These are phyloP conservation scores for Reticulascus tulasneorum DNA, from an alignment of 2,329 filamentous ascomycete genomes.

Conservation along the genomic window DNA sequence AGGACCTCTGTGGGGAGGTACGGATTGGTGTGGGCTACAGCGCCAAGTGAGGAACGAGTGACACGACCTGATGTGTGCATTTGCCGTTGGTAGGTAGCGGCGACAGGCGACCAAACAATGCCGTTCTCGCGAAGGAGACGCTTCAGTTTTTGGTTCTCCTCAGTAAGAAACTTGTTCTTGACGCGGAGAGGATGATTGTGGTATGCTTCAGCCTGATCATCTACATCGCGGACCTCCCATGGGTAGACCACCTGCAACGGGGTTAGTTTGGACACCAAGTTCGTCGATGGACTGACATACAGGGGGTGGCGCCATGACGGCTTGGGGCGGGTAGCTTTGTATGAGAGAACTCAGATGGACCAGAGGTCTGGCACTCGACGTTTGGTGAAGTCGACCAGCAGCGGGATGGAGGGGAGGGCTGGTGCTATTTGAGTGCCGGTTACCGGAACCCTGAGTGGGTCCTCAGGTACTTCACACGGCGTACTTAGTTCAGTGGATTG, in stretches of 20 bases:
- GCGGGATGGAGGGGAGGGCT: no score
- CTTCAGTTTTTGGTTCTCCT: slow-evolving; percentile 49
- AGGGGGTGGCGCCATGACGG: no score
- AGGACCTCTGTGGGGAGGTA: slow-evolving; percentile 50
- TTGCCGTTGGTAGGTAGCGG: slow-evolving; percentile 22
- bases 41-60: slow-evolving; percentile 20
- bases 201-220: slow-evolving; percentile 43
- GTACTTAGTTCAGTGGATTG: no score
- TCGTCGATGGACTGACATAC: no score
- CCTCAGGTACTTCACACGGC: no score
- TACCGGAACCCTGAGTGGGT: no score
- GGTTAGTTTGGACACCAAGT: no score
- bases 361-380: no score
- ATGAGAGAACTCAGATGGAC: no score
- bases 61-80: slow-evolving; percentile 16
- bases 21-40: slow-evolving; percentile 24
- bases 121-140: slow-evolving; percentile 47
- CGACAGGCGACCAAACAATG: slow-evolving; percentile 44
- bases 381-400: no score
- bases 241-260: slow-evolving; percentile 29
- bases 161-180: slow-evolving; percentile 39
- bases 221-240: slow-evolving; percentile 49
- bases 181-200: slow-evolving; percentile 46
- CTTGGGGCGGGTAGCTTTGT: no score
- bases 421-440: no score